Percentiles rank a stretch among this genome's conserved stretches.
Conservation (phyloP, 176 grass and related monocot species). For the Juncus effusus region DNA sequence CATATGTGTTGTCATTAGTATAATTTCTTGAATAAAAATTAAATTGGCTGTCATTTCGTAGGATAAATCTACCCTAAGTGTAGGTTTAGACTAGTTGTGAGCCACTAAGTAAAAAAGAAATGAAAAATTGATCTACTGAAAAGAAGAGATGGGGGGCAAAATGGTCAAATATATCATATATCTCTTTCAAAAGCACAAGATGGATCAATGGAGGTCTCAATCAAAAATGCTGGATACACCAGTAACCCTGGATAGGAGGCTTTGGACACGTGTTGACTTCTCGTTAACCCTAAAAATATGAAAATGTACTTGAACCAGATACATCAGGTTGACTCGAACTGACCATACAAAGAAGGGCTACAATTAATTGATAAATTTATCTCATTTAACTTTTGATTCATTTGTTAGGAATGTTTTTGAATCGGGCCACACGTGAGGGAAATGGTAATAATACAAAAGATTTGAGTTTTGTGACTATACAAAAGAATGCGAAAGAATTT, state of each 20-base stretch:
- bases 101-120: not conserved
- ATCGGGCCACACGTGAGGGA: no score
- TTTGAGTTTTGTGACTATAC: no score
- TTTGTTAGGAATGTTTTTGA: no score
- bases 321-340: no score
- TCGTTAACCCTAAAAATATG: not conserved
- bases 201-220: constrained; percentile 22
- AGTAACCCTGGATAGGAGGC: not conserved
- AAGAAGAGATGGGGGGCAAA: not conserved
- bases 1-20: no score
- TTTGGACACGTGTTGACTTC: constrained; percentile 8
- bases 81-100: constrained; percentile 18
- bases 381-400: no score
- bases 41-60: not conserved
- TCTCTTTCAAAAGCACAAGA: constrained; percentile 18
- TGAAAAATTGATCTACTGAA: not conserved
- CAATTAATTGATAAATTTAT: no score
- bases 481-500: no score
- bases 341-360: no score
- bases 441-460: no score
- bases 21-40: no score
- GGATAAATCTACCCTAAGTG: constrained; percentile 21
- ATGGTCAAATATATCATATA: constrained; percentile 10
- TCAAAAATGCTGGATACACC: constrained; percentile 14
- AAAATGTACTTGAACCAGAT: not conserved